A percentile compares a stretch with the other conserved stretches of the same genome.
phyloP scores from a whole-genome alignment of 441 rosid species.

The Populus tomentosa region DNA sequence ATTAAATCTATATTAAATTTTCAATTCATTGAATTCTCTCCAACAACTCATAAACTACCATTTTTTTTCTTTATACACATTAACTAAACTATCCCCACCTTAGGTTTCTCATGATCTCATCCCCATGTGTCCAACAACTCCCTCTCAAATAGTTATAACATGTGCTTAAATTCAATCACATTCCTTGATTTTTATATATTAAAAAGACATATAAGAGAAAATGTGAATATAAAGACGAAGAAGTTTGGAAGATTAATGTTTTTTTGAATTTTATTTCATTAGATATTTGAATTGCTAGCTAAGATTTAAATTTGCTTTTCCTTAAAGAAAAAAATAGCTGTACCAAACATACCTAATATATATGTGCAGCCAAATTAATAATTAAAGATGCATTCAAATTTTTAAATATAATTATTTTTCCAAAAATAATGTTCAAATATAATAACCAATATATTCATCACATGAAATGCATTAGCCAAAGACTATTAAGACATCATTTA shows the following conservation, averaged over 20 bases:
- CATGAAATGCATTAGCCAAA: not conserved
- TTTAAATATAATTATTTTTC: not conserved
- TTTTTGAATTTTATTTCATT: not conserved
- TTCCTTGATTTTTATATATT: no score
- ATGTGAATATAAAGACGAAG: no score
- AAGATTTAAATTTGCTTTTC: no score
- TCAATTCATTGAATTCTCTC: not conserved
- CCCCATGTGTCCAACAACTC: no score
- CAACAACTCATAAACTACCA: not conserved
- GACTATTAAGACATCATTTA: not conserved
- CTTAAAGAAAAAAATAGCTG: not conserved
- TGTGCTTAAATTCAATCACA: no score
- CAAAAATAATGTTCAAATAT: no score
- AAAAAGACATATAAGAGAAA: no score
- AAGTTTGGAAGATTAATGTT: no score
- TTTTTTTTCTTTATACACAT: not conserved
- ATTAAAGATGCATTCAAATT: not conserved
- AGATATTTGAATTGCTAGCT: not conserved
- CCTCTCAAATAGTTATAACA: no score
- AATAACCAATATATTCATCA: not conserved
- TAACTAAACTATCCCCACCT: not conserved
- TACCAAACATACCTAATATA: not conserved
- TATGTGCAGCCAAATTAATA: not conserved
- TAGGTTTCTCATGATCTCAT: not conserved
- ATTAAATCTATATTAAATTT: no score